Conservation (phyloP, 2,329 filamentous ascomycete species). For the Colletotrichum lupini region DNA sequence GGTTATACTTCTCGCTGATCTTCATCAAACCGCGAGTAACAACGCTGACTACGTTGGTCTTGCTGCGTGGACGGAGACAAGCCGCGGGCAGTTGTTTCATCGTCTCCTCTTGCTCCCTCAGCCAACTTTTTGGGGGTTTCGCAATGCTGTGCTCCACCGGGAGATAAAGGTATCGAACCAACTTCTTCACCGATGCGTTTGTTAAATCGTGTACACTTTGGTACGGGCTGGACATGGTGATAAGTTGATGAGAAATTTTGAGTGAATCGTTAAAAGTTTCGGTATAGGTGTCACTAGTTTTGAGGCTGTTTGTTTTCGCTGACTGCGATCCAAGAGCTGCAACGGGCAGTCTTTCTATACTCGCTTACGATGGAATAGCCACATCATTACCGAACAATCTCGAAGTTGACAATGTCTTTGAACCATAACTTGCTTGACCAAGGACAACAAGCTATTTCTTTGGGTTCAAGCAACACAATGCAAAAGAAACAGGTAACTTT, state of each 20-base stretch:
- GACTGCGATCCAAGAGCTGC: background rate
- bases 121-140: slow-evolving; percentile 49
- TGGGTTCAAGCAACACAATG: background rate
- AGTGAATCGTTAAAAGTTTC: background rate
- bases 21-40: slow-evolving; percentile 47
- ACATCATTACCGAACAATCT: background rate
- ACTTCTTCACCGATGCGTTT: slow-evolving; percentile 41
- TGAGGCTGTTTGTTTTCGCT: background rate
- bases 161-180: slow-evolving; percentile 52
- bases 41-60: slow-evolving; percentile 40
- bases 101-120: slow-evolving; percentile 45
- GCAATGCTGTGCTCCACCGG: slow-evolving; percentile 44
- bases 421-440: background rate
- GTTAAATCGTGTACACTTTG: slow-evolving; percentile 38
- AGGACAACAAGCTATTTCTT: background rate
- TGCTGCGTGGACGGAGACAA: slow-evolving; percentile 41
- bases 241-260: background rate
- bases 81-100: slow-evolving; percentile 40
- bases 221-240: background rate
- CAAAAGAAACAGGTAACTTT: background rate
- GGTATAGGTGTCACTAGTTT: background rate
- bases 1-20: slow-evolving; percentile 42
- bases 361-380: background rate
- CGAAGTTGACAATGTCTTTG: background rate
- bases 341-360: background rate